Conservation (phyloP, 768 basidiomycete species). For the Amanita molliuscula region DNA sequence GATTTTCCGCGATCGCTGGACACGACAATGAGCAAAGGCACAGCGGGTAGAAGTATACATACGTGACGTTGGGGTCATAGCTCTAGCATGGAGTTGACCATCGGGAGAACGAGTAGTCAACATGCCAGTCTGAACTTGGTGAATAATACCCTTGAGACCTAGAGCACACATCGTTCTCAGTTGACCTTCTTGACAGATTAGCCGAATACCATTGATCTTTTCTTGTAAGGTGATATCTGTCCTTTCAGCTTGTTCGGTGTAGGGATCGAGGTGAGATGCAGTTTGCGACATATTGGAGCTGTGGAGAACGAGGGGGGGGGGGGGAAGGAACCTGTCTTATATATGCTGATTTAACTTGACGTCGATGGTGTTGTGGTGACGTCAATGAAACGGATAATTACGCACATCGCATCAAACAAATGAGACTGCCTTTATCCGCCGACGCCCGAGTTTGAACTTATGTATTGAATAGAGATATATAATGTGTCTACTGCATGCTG, state of each 20-base stretch:
- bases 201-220: slow-evolving; percentile 49
- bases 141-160: slow-evolving; percentile 60
- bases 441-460: slow-evolving; percentile 18
- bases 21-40: not conserved
- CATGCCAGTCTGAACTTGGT: slow-evolving; percentile 60
- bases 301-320: not conserved
- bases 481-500: slow-evolving; percentile 39
- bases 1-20: slow-evolving; percentile 14
- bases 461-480: slow-evolving; percentile 21
- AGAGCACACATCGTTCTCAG: slow-evolving; percentile 12
- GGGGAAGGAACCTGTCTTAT: slow-evolving; percentile 11
- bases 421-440: not conserved
- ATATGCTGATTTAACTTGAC: slow-evolving; percentile 10
- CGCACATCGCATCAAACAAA: not conserved
- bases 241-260: slow-evolving; percentile 55
- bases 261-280: slow-evolving; percentile 52
- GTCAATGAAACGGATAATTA: slow-evolving; percentile 4
- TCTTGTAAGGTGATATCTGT: slow-evolving; percentile 45
- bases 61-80: slow-evolving; percentile 72
- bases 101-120: slow-evolving; percentile 60
- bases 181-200: not conserved
- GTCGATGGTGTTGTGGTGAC: slow-evolving; percentile 9
- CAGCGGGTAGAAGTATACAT: slow-evolving; percentile 13
- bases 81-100: slow-evolving; percentile 68
- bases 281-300: slow-evolving; percentile 14